Evolutionary conservation across 2,329 filamentous ascomycete genomes (phyloP).

Genomic region (Colletotrichum paranaense): DNA sequence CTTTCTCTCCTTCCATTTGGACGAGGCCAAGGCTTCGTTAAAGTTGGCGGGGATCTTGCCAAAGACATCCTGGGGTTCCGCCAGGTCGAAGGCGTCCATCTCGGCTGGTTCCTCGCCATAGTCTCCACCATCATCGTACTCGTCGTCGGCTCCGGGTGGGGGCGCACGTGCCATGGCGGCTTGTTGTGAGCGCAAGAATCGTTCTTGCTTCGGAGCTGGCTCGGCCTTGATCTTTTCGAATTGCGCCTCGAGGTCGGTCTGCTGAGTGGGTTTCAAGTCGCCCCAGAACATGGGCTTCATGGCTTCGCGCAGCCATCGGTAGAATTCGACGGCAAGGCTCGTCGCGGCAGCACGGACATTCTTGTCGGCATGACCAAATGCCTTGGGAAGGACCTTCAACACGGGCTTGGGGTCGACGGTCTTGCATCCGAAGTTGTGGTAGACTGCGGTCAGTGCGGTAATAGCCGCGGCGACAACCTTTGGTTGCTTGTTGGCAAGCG

Average conservation of each 20-base stretch:
- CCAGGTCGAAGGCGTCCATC: slow-evolving; percentile 83
- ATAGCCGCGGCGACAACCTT: slow-evolving; percentile 83
- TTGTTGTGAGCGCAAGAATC: slow-evolving; percentile 89
- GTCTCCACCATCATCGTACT: slow-evolving; percentile 67
- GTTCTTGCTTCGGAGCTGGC: slow-evolving; percentile 87
- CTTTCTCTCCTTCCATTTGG: slow-evolving; percentile 99
- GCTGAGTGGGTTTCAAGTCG: slow-evolving; percentile 94
- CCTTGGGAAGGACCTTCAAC: slow-evolving; percentile 87
- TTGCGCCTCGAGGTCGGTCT: slow-evolving; percentile 90
- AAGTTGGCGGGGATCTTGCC: slow-evolving; percentile 86
- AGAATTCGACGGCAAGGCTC: slow-evolving; percentile 91
- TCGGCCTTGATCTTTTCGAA: slow-evolving; percentile 96
- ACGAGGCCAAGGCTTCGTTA: slow-evolving; percentile 83
- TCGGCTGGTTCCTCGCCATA: slow-evolving; percentile 74
- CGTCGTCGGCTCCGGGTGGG: slow-evolving; percentile 66
- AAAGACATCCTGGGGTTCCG: slow-evolving; percentile 88
- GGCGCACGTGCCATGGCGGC: slow-evolving; percentile 80
- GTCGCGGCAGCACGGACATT: slow-evolving; percentile 96
- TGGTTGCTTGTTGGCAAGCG: slow-evolving; percentile 87
- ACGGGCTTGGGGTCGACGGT: slow-evolving; percentile 92
- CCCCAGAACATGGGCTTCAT: slow-evolving; percentile 99
- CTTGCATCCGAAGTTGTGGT: slow-evolving; percentile 95
- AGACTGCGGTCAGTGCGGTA: slow-evolving; percentile 82
- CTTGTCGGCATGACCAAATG: slow-evolving; percentile 96
- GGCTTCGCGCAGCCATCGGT: slow-evolving; percentile 95